Evolutionary conservation across 2,329 filamentous ascomycete genomes (phyloP), one percentile per base, ranked within the genome.

Genomic region (Fusarium ambrosium): DNA sequence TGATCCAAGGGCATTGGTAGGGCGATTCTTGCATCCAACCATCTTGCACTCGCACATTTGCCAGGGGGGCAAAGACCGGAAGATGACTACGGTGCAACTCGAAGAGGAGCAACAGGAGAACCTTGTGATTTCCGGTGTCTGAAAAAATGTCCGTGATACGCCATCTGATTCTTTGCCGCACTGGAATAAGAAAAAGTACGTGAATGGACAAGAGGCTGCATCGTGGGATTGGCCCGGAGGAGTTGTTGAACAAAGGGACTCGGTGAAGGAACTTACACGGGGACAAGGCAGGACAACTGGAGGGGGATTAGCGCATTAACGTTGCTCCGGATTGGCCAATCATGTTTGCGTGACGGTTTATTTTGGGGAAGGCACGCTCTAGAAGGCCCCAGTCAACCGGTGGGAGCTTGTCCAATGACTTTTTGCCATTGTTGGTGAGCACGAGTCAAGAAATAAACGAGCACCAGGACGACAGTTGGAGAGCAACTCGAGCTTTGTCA

Each of bases 231-330:
- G 65, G 39, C 37, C 53, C 37, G 39, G 62, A 55, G 36, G 59
- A 69, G 61, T 41, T 56, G 72, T 75, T 67, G 60, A 74, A 70
- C 66, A 75, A 62, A 64, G 59, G 41, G 37, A 73, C 72, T 74
- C 69, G 72, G 72, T 74, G 66, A 63, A 43, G 45, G 67, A 70
- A 74, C 72, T 75, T 73, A 75, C 72, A 74, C 66, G 62, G 53
- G 29, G 64, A 58, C 41, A 20, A 11, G 41, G n/a, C 20, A 13
- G 11, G 41, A 20, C 6, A 27, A 27, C 20, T 27, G 29, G 58
- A 32, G 27, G 48, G 48, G 51, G n/a, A 62, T 29, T 9, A 29
- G 20, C 72, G 72, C 70, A 75, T 66, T 45, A 70, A 73, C 53
- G 69, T 75, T 74, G 69, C 58, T 74, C 72, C 72, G 72, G 4